Percentiles rank a stretch among this genome's conserved stretches.
phyloP scores from a whole-genome alignment of 805 yeast species.

The Sugiyamaella floridensis region DNA sequence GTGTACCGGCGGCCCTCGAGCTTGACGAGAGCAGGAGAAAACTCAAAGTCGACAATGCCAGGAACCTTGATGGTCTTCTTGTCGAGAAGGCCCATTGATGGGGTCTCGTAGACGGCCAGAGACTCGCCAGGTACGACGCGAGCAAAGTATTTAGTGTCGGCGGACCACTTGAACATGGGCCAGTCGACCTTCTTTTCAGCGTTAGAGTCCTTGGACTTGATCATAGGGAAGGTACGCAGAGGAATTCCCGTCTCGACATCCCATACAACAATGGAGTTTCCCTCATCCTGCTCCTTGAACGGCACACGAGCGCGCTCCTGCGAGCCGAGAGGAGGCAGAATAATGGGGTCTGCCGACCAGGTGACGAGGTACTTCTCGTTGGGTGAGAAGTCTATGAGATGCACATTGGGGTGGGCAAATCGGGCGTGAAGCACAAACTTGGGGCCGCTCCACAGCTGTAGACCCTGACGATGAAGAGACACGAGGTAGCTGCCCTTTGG shows the following conservation, averaged over 20 bases:
- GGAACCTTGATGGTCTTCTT: conserved; percentile 78
- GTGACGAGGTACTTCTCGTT: conserved; percentile 85
- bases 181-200: conserved; percentile 62
- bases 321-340: conserved; percentile 56
- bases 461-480: conserved; percentile 89
- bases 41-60: conserved; percentile 84
- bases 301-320: conserved; percentile 61
- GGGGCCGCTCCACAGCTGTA: conserved; percentile 93
- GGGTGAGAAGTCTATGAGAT: conserved; percentile 88
- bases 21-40: conserved; percentile 83
- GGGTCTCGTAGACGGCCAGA: conserved; percentile 79
- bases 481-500: conserved; percentile 87
- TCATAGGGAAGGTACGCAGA: conserved; percentile 83
- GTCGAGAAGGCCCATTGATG: conserved; percentile 72
- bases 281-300: conserved; percentile 79
- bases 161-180: conserved; percentile 97
- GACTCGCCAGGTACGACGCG: conserved; percentile 87
- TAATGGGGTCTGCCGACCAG: conserved; percentile 78
- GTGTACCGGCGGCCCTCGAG: conserved; percentile 47
- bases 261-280: conserved; percentile 93
- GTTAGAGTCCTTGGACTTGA: conserved; percentile 29
- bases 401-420: conserved; percentile 82
- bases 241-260: conserved; percentile 77
- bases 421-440: conserved; percentile 65
- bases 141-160: conserved; percentile 87